Conservation (phyloP, 495 filamentous ascomycete species). For the Clavariopsis aquatica region DNA sequence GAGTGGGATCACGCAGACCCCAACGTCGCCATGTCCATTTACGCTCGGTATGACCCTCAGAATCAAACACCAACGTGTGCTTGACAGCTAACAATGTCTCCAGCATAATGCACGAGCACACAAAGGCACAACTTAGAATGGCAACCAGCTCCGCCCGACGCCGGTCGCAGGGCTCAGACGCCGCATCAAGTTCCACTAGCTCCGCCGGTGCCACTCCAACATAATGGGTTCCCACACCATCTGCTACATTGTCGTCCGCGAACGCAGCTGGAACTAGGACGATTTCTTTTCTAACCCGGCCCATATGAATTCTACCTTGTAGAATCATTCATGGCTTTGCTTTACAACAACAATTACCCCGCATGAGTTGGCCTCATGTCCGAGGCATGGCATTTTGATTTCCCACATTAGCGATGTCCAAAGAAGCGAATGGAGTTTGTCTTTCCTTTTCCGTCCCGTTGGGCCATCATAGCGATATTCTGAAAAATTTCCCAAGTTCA, state of each 20-base stretch:
- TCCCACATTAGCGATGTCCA: not conserved
- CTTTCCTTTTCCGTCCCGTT: not conserved
- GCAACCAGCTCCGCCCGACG: constrained; percentile 36
- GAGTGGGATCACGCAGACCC: constrained; percentile 39
- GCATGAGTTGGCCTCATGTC: not conserved
- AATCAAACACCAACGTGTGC: not conserved
- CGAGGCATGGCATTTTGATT: not conserved
- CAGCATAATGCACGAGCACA: constrained; percentile 40
- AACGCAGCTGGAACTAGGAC: constrained; percentile 8
- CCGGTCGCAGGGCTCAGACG: constrained; percentile 11
- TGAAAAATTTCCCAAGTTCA: not conserved
- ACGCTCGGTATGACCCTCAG: constrained; percentile 39
- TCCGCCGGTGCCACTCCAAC: not conserved
- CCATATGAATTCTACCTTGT: too few relatives aligned
- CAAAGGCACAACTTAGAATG: constrained; percentile 29
- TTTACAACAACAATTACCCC: not conserved
- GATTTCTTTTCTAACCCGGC: not conserved
- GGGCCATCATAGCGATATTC: not conserved
- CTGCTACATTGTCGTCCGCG: constrained; percentile 4
- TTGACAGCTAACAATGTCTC: constrained; percentile 7
- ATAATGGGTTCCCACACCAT: not conserved
- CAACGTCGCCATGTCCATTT: constrained; percentile 40
- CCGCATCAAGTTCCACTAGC: constrained; percentile 2
- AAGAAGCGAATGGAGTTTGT: not conserved
- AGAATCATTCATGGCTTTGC: not conserved